These are phyloP conservation scores for Fusarium goolgardi DNA, from an alignment of 2,329 filamentous ascomycete genomes.

Conservation along the genomic window DNA sequence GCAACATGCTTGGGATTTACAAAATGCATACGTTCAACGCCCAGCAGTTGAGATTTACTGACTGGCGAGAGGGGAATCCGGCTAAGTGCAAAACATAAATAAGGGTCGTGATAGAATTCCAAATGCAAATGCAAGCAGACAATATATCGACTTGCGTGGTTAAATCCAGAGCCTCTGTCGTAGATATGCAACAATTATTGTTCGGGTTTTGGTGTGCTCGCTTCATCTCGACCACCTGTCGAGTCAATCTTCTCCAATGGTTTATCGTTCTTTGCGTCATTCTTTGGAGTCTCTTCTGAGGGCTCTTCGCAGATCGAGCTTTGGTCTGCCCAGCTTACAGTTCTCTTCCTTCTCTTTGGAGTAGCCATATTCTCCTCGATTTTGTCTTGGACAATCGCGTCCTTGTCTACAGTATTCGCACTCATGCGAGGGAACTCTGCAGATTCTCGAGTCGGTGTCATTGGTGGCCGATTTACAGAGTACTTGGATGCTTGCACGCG, in stretches of 20 bases:
- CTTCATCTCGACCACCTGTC: conserved; percentile 17
- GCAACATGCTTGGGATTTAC: conserved; percentile 31
- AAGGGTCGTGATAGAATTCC: conserved; percentile 17
- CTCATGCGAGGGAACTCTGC: conserved; percentile 40
- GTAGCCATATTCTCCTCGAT: conserved; percentile 33
- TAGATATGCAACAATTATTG: conserved; percentile 10
- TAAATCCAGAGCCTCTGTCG: background rate
- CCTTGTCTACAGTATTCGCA: conserved; percentile 29
- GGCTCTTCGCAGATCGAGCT: conserved; percentile 35
- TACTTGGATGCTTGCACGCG: conserved; percentile 45
- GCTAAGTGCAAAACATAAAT: conserved; percentile 21
- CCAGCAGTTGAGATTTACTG: conserved; percentile 15
- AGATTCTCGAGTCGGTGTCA: conserved; percentile 50
- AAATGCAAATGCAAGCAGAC: conserved; percentile 12
- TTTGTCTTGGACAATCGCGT: conserved; percentile 28
- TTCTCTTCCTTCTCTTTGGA: conserved; percentile 37
- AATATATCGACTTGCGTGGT: background rate
- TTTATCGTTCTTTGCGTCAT: conserved; percentile 7
- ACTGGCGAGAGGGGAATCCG: conserved; percentile 19
- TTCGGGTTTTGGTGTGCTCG: conserved; percentile 10
- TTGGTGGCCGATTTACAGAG: conserved; percentile 45
- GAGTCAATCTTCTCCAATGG: conserved; percentile 33
- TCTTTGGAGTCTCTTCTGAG: conserved; percentile 19
- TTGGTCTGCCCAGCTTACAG: conserved; percentile 44
- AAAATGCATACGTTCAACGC: conserved; percentile 32